Conservation (phyloP, 2,329 filamentous ascomycete genomes). For the Aspergillus tanneri region DNA sequence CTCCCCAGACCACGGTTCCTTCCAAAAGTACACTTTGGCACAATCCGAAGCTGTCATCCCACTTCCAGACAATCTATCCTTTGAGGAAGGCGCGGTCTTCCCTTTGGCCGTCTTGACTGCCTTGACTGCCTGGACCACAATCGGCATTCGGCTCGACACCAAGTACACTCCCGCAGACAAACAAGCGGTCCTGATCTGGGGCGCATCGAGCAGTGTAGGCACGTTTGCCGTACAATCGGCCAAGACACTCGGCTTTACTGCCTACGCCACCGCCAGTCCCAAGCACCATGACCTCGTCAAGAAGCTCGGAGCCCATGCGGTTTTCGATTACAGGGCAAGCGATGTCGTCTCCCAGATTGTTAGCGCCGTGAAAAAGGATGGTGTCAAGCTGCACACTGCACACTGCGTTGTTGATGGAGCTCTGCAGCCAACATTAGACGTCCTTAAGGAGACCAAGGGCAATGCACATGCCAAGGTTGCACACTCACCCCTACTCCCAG, state of each 20-base stretch:
- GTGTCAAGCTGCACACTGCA: constrained; percentile 17
- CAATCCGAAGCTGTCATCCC: constrained; percentile 43
- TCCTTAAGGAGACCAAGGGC: constrained; percentile 21
- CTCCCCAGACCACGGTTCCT: constrained; percentile 49
- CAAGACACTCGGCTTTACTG: constrained; percentile 39
- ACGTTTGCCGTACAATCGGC: constrained; percentile 47
- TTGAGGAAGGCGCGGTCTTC: constrained; percentile 34
- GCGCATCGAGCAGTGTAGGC: constrained; percentile 48
- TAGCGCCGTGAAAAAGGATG: constrained; percentile 38
- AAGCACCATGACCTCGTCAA: constrained; percentile 37
- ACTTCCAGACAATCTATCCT: constrained; percentile 38
- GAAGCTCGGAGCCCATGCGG: constrained; percentile 33
- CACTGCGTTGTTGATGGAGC: constrained; percentile 14
- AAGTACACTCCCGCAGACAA: constrained; percentile 16
- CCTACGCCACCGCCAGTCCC: constrained; percentile 44
- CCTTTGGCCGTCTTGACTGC: constrained; percentile 42
- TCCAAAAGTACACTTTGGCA: constrained; percentile 47
- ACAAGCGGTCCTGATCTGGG: constrained; percentile 46
- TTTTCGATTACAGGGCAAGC: constrained; percentile 44
- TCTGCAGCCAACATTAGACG: constrained; percentile 20
- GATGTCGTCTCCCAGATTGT: constrained; percentile 33
- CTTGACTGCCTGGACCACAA: constrained; percentile 41
- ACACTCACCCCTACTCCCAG: constrained; percentile 15
- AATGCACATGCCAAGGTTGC: constrained; percentile 16
- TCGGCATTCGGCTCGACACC: too few relatives aligned